A percentile compares a stretch with the other conserved stretches of the same genome.
Evolutionary conservation across 169 alveolate species (phyloP).

Genomic region (Plasmodium falciparum): DNA sequence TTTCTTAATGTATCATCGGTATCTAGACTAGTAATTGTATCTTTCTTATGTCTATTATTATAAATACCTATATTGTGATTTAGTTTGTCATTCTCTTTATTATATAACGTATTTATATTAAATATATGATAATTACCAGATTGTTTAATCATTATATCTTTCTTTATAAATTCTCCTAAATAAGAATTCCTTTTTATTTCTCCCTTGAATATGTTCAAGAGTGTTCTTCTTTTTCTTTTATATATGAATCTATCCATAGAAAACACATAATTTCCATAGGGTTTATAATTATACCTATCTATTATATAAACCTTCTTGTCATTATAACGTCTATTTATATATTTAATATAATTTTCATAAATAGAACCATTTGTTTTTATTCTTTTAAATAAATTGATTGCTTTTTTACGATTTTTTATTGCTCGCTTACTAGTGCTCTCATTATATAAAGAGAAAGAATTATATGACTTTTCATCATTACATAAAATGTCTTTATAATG

Average conservation of each 20-base stretch:
- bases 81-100: background rate
- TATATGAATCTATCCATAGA: constrained; percentile 53
- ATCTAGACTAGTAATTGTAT: background rate
- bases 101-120: too few relatives aligned
- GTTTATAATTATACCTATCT: constrained; percentile 15
- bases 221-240: constrained; percentile 12
- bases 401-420: background rate
- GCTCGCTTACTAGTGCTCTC: background rate
- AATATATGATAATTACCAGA: too few relatives aligned
- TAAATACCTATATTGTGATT: background rate
- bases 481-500: background rate
- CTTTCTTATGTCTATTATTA: background rate
- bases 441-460: background rate
- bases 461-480: constrained; percentile 3
- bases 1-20: background rate
- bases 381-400: background rate
- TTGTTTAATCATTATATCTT: too few relatives aligned
- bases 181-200: too few relatives aligned
- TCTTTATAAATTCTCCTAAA: too few relatives aligned
- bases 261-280: background rate
- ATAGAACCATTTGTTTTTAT: background rate
- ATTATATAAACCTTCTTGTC: background rate
- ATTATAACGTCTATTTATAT: constrained; percentile 22
- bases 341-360: constrained; percentile 30
- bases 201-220: too few relatives aligned